A percentile compares a stretch with the other conserved stretches of the same genome.
Conservation (phyloP, 768 basidiomycete species). For the Kwoniella dejecticola region DNA sequence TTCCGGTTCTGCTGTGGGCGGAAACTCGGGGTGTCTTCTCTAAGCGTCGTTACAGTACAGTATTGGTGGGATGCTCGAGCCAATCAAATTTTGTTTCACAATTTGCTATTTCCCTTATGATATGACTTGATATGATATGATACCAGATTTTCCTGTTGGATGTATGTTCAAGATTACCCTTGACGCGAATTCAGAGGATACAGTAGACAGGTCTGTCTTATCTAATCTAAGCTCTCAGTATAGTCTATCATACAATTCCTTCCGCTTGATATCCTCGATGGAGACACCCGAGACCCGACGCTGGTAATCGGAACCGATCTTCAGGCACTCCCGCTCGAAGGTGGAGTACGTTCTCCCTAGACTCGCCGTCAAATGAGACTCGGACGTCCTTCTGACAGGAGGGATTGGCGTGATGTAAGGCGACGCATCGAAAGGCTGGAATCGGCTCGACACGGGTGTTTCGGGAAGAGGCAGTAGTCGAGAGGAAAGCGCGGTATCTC, state of each 20-base stretch:
- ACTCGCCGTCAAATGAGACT: not conserved
- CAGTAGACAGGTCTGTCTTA: no score
- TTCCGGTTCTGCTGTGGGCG: conserved; percentile 40
- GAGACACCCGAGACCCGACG: conserved; percentile 5
- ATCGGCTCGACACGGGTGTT: not conserved
- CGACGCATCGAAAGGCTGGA: not conserved
- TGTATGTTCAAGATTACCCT: no score
- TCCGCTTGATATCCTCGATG: conserved; percentile 8
- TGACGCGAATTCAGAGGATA: no score
- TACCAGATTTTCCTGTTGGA: no score
- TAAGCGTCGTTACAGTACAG: not conserved
- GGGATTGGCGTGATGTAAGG: not conserved
- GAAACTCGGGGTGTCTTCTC: conserved; percentile 20
- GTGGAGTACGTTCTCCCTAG: conserved; percentile 1
- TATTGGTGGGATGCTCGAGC: not conserved
- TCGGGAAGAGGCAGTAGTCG: conserved; percentile 2
- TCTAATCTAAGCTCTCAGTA: no score
- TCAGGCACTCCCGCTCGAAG: conserved; percentile 8
- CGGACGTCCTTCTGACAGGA: not conserved
- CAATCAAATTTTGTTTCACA: no score
- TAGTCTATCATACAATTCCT: not conserved
- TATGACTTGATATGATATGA: no score
- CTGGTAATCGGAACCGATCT: not conserved
- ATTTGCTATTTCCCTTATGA: no score
- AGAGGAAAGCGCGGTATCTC: not conserved